These are phyloP conservation scores for Candida pini DNA, from an alignment of 805 yeast species.

Conservation along the genomic window DNA sequence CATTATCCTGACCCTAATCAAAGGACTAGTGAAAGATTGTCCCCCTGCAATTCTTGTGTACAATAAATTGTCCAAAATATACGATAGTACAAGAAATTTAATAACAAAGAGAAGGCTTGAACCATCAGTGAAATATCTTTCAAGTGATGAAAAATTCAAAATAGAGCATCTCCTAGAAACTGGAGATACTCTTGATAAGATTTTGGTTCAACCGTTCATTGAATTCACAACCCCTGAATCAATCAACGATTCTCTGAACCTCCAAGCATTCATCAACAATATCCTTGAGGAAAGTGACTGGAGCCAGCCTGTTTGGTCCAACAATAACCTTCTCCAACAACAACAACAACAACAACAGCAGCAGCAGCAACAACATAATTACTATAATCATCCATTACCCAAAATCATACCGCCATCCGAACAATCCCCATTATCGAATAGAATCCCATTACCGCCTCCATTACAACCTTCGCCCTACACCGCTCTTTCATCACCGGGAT, in stretches of 20 bases:
- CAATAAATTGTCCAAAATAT: constrained; percentile 9
- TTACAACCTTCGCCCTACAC: no score
- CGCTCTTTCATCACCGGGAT: no score
- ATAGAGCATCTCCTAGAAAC: no score
- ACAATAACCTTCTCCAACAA: not conserved
- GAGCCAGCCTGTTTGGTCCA: not conserved
- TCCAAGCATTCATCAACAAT: constrained; percentile 5
- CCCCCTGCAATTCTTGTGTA: constrained; percentile 11
- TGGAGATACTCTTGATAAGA: no score
- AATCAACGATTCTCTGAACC: constrained; percentile 2
- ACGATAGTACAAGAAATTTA: constrained; percentile 8
- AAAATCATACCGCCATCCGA: no score
- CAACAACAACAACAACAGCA: not conserved
- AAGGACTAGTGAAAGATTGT: constrained; percentile 7
- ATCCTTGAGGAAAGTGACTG: constrained; percentile 6
- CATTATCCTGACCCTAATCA: constrained; percentile 2
- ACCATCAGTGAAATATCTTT: no score
- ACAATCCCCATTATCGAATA: no score
- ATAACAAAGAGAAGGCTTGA: constrained; percentile 6
- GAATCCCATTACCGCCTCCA: no score
- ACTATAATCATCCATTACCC: no score
- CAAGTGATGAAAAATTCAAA: no score
- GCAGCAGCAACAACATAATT: not conserved
- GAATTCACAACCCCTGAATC: not conserved
- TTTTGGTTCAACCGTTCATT: not conserved